phyloP scores from a whole-genome alignment of 78 protist species.

The Tieghemostelium lacteum region DNA sequence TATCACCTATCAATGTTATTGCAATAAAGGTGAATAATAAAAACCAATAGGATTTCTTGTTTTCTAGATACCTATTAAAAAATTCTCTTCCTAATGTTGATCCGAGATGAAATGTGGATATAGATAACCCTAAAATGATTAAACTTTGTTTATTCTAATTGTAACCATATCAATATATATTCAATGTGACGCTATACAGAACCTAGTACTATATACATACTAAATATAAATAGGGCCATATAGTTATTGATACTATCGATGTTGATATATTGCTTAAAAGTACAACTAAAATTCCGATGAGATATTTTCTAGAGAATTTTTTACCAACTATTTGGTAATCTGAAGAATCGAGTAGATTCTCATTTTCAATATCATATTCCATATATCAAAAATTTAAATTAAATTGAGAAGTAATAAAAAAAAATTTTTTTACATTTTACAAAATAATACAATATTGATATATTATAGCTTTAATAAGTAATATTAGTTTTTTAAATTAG shows the following conservation, averaged over 20 bases:
- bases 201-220: conserved; percentile 13
- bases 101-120: conserved; percentile 47
- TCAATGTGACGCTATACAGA: neutral
- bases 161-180: neutral
- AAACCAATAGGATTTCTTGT: conserved; percentile 25
- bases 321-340: conserved; percentile 47
- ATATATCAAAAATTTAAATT: too few relatives aligned
- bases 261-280: conserved; percentile 25
- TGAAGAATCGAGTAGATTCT: too few relatives aligned
- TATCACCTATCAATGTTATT: conserved; percentile 50
- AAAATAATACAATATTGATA: too few relatives aligned
- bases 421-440: too few relatives aligned
- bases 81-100: conserved; percentile 28
- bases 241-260: conserved; percentile 41
- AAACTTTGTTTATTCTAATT: conserved; percentile 22
- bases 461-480: too few relatives aligned
- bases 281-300: conserved; percentile 35
- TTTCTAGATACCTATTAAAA: conserved; percentile 15
- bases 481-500: too few relatives aligned
- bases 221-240: conserved; percentile 55
- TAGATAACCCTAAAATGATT: conserved; percentile 24
- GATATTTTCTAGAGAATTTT: conserved; percentile 42
- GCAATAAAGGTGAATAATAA: conserved; percentile 2
- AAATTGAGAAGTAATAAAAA: too few relatives aligned
- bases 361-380: too few relatives aligned